A percentile compares a stretch with the other conserved stretches of the same genome.
These are phyloP conservation scores for Leucaena leucocephala DNA, from an alignment of 306 rosid species.

Conservation along the genomic window DNA sequence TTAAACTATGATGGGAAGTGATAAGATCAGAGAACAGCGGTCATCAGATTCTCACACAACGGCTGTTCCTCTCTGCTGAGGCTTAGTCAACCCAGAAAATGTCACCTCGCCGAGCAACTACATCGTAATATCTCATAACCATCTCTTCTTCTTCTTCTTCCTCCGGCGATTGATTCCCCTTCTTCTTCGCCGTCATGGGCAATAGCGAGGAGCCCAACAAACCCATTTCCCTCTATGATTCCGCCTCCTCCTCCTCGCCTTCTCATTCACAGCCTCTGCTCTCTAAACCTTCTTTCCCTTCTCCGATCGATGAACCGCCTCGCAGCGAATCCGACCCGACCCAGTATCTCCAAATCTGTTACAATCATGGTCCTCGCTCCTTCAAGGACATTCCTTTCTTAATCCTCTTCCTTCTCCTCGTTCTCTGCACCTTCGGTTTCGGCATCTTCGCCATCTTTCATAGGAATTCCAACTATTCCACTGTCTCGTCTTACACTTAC, in stretches of 20 bases:
- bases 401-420: constrained; percentile 65
- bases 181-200: constrained; percentile 44
- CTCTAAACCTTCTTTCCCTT: constrained; percentile 44
- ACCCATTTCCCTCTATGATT: constrained; percentile 45
- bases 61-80: not conserved
- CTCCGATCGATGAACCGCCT: constrained; percentile 44
- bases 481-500: constrained; percentile 61
- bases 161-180: constrained; percentile 28
- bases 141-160: not conserved
- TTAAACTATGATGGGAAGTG: not conserved
- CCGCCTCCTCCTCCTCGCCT: constrained; percentile 35
- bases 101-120: constrained; percentile 8
- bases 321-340: constrained; percentile 52
- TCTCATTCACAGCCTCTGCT: constrained; percentile 59
- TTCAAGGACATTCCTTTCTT: constrained; percentile 79
- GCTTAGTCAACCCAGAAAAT: not conserved
- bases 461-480: constrained; percentile 52
- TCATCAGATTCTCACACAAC: not conserved
- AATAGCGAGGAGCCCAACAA: constrained; percentile 54
- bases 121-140: not conserved
- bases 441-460: constrained; percentile 77
- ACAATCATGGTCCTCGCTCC: constrained; percentile 65
- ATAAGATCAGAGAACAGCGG: not conserved
- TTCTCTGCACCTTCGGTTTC: constrained; percentile 63
- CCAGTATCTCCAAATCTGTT: constrained; percentile 75